Conservation (phyloP, 2,329 filamentous ascomycete species). For the Aspergillus calidoustus region DNA sequence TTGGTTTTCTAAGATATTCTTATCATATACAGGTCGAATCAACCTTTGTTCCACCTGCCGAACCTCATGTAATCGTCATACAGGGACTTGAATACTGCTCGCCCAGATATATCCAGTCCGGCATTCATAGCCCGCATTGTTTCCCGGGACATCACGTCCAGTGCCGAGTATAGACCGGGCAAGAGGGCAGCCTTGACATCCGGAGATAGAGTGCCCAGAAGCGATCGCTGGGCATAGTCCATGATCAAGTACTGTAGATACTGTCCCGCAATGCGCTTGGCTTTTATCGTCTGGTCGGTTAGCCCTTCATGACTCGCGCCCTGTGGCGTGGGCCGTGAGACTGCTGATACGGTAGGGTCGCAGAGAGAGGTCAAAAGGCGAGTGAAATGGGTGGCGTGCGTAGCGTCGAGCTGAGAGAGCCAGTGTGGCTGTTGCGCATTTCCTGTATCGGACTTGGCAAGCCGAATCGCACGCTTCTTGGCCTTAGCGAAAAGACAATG, state of each 20-base stretch:
- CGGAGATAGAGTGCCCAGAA: conserved; percentile 55
- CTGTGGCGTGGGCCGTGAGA: conserved; percentile 44
- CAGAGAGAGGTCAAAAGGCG: conserved; percentile 64
- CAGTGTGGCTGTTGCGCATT: conserved; percentile 35
- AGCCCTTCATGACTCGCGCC: conserved; percentile 51
- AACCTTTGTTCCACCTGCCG: conserved; percentile 53
- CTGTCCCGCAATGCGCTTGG: conserved; percentile 61
- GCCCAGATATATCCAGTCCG: conserved; percentile 55
- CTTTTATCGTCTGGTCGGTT: conserved; percentile 63
- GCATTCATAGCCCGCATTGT: conserved; percentile 57
- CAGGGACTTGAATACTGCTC: conserved; percentile 57
- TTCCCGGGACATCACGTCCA: conserved; percentile 58
- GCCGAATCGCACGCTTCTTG: conserved; percentile 35
- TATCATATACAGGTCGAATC: conserved; percentile 26
- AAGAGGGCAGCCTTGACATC: conserved; percentile 58
- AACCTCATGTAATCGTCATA: conserved; percentile 58
- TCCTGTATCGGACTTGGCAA: conserved; percentile 32
- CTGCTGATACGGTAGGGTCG: conserved; percentile 63
- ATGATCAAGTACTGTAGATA: conserved; percentile 63
- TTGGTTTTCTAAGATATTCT: neutral
- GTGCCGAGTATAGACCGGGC: conserved; percentile 57
- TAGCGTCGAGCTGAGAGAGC: conserved; percentile 41
- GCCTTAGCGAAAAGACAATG: conserved; percentile 59
- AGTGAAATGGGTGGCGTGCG: conserved; percentile 56
- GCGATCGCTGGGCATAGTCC: conserved; percentile 59